phyloP scores from a whole-genome alignment of 1,284 basidiomycete species.

The Hypsizygus ulmarius region DNA sequence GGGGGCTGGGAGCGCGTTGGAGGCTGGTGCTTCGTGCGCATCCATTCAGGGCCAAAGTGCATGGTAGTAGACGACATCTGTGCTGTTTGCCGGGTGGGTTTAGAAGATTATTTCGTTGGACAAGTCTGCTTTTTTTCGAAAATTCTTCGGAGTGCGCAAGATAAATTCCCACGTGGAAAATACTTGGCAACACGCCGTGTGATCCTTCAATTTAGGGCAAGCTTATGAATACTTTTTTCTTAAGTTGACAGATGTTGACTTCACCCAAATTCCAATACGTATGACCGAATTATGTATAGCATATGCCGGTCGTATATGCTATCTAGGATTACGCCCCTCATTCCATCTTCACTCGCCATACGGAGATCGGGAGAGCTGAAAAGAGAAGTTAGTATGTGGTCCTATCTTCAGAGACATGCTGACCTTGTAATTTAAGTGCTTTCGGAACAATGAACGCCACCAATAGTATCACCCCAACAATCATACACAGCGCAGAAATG shows the following conservation, averaged over 20 bases:
- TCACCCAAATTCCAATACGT: neutral
- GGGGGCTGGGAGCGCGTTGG: constrained; percentile 54
- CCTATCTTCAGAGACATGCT: constrained; percentile 25
- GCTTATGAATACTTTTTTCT: constrained; percentile 7
- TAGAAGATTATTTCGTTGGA: constrained; percentile 20
- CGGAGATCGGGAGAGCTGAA: constrained; percentile 55
- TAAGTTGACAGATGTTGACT: too few relatives aligned
- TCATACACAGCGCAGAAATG: constrained; percentile 78
- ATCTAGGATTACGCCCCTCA: constrained; percentile 21
- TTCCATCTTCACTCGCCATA: constrained; percentile 57
- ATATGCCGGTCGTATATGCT: neutral
- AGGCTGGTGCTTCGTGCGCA: constrained; percentile 72
- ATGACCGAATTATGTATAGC: too few relatives aligned
- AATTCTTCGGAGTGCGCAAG: constrained; percentile 28
- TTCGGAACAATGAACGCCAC: constrained; percentile 82
- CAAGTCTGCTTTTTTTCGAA: constrained; percentile 28
- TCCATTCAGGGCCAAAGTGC: constrained; percentile 89
- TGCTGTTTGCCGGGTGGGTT: constrained; percentile 23
- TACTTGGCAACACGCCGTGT: constrained; percentile 16
- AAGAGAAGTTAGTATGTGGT: constrained; percentile 13
- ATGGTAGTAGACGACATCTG: constrained; percentile 72
- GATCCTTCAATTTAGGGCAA: constrained; percentile 27
- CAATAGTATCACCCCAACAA: constrained; percentile 71
- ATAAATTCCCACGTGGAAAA: constrained; percentile 28
- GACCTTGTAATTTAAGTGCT: constrained; percentile 83